phyloP scores from a whole-genome alignment of 2,329 filamentous ascomycete genomes.

The Sporothrix dimorphospora region DNA sequence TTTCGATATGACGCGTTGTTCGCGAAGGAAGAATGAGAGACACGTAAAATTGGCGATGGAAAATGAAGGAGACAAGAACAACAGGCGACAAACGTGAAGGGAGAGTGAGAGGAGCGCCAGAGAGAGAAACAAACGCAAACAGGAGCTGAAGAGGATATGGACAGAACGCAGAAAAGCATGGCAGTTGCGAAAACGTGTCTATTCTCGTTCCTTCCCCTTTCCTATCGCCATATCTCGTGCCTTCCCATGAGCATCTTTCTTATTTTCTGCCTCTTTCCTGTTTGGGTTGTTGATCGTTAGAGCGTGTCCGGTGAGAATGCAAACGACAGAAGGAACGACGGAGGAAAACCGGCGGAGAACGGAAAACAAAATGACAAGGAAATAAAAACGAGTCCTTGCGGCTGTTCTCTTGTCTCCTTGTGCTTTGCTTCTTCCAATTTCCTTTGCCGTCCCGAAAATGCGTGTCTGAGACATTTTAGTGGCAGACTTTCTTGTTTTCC shows the following conservation, averaged over 20 bases:
- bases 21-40: background rate
- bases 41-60: background rate
- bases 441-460: conserved; percentile 5
- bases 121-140: conserved; percentile 16
- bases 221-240: background rate
- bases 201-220: background rate
- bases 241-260: background rate
- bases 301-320: background rate
- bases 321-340: background rate
- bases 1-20: background rate
- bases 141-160: background rate
- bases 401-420: background rate
- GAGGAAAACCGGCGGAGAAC: background rate
- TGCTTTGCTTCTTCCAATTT: conserved; percentile 14
- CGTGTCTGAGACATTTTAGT: conserved; percentile 19
- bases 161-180: background rate
- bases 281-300: background rate
- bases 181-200: background rate
- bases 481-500: background rate
- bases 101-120: background rate
- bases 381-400: background rate
- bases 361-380: background rate
- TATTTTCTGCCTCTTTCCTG: background rate
- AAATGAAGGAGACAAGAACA: background rate
- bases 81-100: too few species aligned